Base-by-base conservation (phyloP, 176 grass and related monocot genomes). In the Oryza meridionalis region DNA sequence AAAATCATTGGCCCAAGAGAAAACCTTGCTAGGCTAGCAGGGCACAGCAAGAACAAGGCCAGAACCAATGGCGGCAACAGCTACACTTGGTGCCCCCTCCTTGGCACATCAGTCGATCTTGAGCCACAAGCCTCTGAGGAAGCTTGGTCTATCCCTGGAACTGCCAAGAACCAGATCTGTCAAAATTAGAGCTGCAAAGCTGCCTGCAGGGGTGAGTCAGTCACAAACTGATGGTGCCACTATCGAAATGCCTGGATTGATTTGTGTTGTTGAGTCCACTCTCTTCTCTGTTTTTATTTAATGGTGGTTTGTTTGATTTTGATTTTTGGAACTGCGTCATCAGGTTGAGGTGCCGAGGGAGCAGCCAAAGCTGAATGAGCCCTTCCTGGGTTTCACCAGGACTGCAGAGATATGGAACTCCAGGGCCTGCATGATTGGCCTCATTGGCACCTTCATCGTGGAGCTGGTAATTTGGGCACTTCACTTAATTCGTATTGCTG, bases 401-500 rank as follows among this genome's bases (percentile, higher is more conserved):
- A 94, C 92, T 6, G 92, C 92, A 31, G 92, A 94, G 84, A 75
- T 89, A 16, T 94, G 92, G 89, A 91, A 94, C 77, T 94, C 92
- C 4, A 85, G 92, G 26, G 86, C 81, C 53, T 91, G 92, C 86
- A 94, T 94, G 92, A 94, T 94, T 42, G 92, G 92, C 61, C 61
- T 94, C 67, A 82, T 91, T 65, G 89, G 89, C 33, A 91, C 66
- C 33, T 91, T 91, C 81, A 80, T 94, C 66, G 86, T 89, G 3
- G 92, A 94, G 61, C 87, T 94, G 84, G 92, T 94, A 70, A n/a
- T 19, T 19, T 14, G 55, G 50, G 3, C 19, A 58, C 2, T 11
- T 59, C 79, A 61, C 6, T 15, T 58, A n/a, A n/a, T 58, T 14
- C 29, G 2, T 2, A 40, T 58, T 26, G 11, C 25, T 40, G 29